Percentiles rank a stretch among this genome's conserved stretches.
phyloP scores from a whole-genome alignment of 768 basidiomycete genomes.

The Russula ochroleuca region DNA sequence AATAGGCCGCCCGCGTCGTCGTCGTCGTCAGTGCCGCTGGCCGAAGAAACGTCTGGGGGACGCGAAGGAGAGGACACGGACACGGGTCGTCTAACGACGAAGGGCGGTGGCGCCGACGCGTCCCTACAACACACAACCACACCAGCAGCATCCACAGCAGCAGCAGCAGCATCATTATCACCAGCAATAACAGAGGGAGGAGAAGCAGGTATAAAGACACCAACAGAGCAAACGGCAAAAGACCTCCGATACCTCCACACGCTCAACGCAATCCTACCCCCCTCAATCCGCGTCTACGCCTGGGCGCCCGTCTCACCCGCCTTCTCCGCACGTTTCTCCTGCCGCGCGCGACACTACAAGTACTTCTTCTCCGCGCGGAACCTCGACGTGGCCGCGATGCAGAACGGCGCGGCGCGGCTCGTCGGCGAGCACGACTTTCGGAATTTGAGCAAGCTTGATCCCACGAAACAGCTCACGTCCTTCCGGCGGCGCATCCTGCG shows the following conservation, averaged over 20 bases:
- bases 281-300: conserved; percentile 83
- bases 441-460: conserved; percentile 91
- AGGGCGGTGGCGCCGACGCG: background rate
- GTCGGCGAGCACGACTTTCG: conserved; percentile 93
- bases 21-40: background rate
- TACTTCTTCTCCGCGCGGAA: conserved; percentile 80
- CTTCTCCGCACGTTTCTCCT: conserved; percentile 89
- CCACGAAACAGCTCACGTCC: conserved; percentile 82
- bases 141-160: background rate
- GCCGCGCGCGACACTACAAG: conserved; percentile 89
- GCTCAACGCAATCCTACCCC: conserved; percentile 84
- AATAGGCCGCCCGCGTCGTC: conserved; percentile 31
- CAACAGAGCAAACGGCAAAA: background rate
- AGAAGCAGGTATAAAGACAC: background rate
- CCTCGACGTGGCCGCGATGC: conserved; percentile 75
- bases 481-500: conserved; percentile 65
- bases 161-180: background rate
- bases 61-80: background rate
- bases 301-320: conserved; percentile 81
- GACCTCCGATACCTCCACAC: conserved; percentile 76
- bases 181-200: background rate
- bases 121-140: background rate
- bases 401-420: conserved; percentile 61
- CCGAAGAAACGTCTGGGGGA: background rate
- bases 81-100: background rate